A percentile compares a stretch with the other conserved stretches of the same genome.
Evolutionary conservation across 306 rosid species (phyloP).

Genomic region (Rosa persica): DNA sequence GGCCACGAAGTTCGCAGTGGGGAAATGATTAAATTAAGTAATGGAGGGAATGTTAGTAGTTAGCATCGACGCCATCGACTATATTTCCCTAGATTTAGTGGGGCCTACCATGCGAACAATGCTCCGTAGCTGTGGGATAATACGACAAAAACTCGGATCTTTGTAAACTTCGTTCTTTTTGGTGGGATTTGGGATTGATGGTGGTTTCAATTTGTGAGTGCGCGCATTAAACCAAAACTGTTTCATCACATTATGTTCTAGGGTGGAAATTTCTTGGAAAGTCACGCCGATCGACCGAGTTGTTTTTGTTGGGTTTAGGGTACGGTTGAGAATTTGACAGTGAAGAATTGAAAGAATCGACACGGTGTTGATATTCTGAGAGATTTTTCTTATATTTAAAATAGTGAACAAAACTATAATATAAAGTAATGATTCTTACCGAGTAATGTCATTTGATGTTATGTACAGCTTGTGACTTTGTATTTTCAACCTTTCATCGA

Average conservation of each 20-base stretch:
- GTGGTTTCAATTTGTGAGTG: not conserved
- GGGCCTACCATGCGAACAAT: constrained; percentile 1
- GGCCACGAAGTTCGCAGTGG: not conserved
- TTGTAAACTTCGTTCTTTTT: not conserved
- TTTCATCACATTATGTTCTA: not conserved
- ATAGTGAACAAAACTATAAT: no score
- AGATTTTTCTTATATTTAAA: no score
- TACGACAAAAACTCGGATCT: not conserved
- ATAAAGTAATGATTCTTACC: no score
- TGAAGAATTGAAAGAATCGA: no score
- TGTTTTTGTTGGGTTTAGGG: not conserved
- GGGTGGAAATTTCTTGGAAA: not conserved
- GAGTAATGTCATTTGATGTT: no score
- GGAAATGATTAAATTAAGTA: not conserved
- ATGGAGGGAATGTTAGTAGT: not conserved
- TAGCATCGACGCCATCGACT: constrained; percentile 11
- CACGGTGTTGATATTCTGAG: no score
- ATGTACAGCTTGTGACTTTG: not conserved
- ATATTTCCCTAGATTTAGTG: not conserved
- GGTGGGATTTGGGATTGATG: not conserved
- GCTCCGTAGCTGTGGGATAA: not conserved
- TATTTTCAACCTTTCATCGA: not conserved
- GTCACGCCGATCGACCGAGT: not conserved
- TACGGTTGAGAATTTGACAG: no score
- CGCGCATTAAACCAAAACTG: no score